Conservation (phyloP, 1,139 yeast genomes). For the Scheffersomyces illinoinensis region DNA sequence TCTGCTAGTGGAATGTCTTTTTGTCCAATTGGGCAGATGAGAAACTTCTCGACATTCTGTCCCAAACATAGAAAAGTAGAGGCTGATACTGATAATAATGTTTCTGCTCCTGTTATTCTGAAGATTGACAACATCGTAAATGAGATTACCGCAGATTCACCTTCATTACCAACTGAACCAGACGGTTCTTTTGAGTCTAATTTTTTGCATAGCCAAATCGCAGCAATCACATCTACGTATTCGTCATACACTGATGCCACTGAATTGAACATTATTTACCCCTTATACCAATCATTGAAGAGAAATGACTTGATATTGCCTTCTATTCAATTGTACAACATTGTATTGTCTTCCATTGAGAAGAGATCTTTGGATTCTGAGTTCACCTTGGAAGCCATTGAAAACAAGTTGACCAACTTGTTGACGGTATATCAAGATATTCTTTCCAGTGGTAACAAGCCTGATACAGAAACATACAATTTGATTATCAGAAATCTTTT, state of each 20-base stretch:
- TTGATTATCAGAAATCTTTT: conserved; percentile 52
- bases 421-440: conserved; percentile 70
- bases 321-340: conserved; percentile 35
- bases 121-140: not conserved
- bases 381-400: conserved; percentile 27
- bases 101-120: not conserved
- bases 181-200: conserved; percentile 19
- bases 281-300: conserved; percentile 44
- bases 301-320: conserved; percentile 38
- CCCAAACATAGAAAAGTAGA: not conserved
- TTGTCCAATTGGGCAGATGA: not conserved
- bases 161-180: conserved; percentile 1
- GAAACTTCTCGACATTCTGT: not conserved
- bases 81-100: not conserved
- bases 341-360: conserved; percentile 36
- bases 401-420: conserved; percentile 52
- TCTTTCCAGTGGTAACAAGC: conserved; percentile 45
- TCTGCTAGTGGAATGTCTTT: not conserved
- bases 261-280: conserved; percentile 37
- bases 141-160: not conserved
- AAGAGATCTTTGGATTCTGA: conserved; percentile 30
- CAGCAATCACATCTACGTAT: conserved; percentile 18
- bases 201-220: conserved; percentile 24
- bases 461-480: conserved; percentile 54
- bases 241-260: conserved; percentile 14